Evolutionary conservation across 2,329 filamentous ascomycete genomes (phyloP), one percentile per base, ranked within the genome.

Genomic region (Paecilomyces fulvus): DNA sequence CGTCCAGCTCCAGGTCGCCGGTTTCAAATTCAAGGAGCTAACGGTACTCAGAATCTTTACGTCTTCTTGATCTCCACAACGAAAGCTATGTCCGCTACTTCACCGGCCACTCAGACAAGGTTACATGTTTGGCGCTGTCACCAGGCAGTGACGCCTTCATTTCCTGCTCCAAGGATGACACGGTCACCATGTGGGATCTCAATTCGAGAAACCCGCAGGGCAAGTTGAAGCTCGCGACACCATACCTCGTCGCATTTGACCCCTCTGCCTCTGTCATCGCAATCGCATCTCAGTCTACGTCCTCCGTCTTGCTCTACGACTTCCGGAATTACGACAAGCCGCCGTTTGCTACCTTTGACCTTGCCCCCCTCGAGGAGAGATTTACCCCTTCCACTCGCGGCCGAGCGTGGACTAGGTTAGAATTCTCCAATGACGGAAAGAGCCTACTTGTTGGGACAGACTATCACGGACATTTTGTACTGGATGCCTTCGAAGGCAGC

Each of bases 1-100:
- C 58, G 5, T 23, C 51, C 37, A 53, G 52, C 10, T 17, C 51
- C 46, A 49, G 30, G 30, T 12, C 12, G 12, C 25, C 52, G 7
- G 7, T 30, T 43, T 51, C 17, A 14, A 17, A n/a, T 49, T 3
- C 37, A 52, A 25, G 48, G 28, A 30, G 43, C 60, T 54, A 57
- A 60, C 54, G 10, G 28, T 7, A 4, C 30, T 17, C 52, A 75
- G 77, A 91, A 84, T 66, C 95, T 88, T 63, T 87, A 85, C 70
- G 96, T 88, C 75, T 87, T 91, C 60, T 95, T 84, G 56, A 96
- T 87, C 67, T 77, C 11, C 94, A 99, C 73, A 94, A 97, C 73
- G 96, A 97, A 75, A 89, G 87, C 58, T 99, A 95, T 72, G 89
- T 97, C 60, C 88, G 94, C 60, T 99, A 99, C 75, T 99, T 97